Evolutionary conservation across 768 basidiomycete species (phyloP).

Genomic region (Pleurotus platypus): DNA sequence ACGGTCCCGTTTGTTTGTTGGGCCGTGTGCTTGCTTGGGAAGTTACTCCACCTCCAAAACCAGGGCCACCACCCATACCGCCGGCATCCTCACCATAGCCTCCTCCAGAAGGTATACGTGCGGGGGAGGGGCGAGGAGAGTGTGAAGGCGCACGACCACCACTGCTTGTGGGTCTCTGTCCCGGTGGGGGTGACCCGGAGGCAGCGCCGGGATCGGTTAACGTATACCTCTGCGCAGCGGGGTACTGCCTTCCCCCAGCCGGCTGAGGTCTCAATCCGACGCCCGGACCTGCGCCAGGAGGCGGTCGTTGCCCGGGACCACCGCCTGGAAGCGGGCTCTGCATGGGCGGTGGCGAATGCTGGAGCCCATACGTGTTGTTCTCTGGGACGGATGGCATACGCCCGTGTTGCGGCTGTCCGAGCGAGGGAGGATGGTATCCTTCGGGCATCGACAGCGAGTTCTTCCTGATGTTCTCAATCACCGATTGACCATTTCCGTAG

Average conservation of each 20-base stretch:
- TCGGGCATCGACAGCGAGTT: slow-evolving; percentile 31
- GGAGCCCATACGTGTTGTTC: not conserved
- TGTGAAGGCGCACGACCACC: not conserved
- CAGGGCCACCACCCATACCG: slow-evolving; percentile 17
- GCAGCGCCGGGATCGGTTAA: slow-evolving; percentile 36
- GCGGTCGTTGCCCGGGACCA: not conserved
- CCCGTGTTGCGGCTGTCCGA: slow-evolving; percentile 12
- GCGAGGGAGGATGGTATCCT: slow-evolving; percentile 9
- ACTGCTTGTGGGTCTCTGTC: not conserved
- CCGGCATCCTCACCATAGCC: slow-evolving; percentile 8
- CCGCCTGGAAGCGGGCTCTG: not conserved
- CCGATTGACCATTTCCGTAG: slow-evolving; percentile 15
- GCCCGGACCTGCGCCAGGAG: not conserved
- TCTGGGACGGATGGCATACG: slow-evolving; percentile 11
- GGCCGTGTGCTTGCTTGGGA: not conserved
- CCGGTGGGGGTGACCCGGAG: slow-evolving; percentile 11
- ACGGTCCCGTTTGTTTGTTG: slow-evolving; percentile 38
- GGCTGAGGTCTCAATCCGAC: slow-evolving; percentile 8
- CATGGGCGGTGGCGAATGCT: not conserved
- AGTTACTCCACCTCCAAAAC: slow-evolving; percentile 13
- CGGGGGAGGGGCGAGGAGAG: not conserved
- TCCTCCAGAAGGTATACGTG: slow-evolving; percentile 1
- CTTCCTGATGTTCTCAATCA: slow-evolving; percentile 55
- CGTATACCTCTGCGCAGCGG: slow-evolving; percentile 42
- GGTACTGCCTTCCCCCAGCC: slow-evolving; percentile 23